Evolutionary conservation across 1,284 basidiomycete species (phyloP).

Genomic region (Rhodotorula sp.): DNA sequence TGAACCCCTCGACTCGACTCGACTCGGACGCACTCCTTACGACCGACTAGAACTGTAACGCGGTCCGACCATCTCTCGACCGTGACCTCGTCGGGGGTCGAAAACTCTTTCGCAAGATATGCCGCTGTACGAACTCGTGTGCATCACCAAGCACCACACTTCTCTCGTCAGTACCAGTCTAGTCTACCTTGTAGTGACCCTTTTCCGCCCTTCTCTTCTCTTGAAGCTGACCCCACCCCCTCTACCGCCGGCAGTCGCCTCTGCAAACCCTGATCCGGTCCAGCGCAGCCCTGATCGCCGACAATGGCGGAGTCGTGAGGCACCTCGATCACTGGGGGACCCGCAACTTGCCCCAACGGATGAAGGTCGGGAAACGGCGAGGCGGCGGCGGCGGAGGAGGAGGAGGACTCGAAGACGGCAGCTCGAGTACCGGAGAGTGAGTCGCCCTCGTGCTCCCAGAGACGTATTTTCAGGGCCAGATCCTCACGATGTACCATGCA

Average conservation of each 20-base stretch:
- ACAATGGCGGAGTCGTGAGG: constrained; percentile 43
- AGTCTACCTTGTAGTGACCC: no score
- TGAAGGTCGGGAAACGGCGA: constrained; percentile 32
- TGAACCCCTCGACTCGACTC: no score
- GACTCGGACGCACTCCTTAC: no score
- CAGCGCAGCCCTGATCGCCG: constrained; percentile 32
- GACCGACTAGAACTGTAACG: no score
- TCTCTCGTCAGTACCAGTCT: constrained; percentile 15
- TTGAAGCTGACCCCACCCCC: not conserved
- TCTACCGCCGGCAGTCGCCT: constrained; percentile 31
- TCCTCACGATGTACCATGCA: not conserved
- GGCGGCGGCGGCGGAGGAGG: constrained; percentile 28
- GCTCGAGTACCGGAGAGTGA: constrained; percentile 28
- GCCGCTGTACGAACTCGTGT: constrained; percentile 44
- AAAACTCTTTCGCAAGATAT: constrained; percentile 26
- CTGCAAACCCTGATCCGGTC: constrained; percentile 38
- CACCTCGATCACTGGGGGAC: constrained; percentile 42
- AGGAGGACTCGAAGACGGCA: constrained; percentile 3
- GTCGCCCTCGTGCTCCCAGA: no score
- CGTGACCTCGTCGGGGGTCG: no score
- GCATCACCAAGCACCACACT: constrained; percentile 38
- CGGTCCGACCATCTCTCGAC: no score
- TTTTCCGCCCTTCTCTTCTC: not conserved
- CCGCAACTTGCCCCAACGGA: constrained; percentile 36
- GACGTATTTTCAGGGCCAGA: no score